These are phyloP conservation scores for Candida peoriensis DNA, from an alignment of 805 yeast genomes.

Conservation along the genomic window DNA sequence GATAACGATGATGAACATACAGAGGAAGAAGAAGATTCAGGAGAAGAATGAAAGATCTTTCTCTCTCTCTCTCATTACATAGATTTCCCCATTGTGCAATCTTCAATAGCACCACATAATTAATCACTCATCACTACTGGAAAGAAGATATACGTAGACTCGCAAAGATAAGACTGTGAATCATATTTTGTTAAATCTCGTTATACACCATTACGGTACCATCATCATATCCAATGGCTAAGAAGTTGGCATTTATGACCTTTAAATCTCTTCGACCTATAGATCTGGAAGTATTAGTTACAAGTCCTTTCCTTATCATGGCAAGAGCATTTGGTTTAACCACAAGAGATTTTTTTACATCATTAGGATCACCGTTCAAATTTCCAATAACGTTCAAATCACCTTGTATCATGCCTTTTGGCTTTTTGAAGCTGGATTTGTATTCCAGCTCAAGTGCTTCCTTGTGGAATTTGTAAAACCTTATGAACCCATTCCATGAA, in stretches of 20 bases:
- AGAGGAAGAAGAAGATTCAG: neutral
- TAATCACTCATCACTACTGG: no score
- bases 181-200: constrained; percentile 1
- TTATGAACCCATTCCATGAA: constrained; percentile 49
- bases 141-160: no score
- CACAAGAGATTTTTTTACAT: constrained; percentile 21
- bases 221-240: constrained; percentile 51
- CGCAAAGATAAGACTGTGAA: neutral
- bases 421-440: constrained; percentile 20
- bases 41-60: no score
- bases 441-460: constrained; percentile 9
- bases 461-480: constrained; percentile 27
- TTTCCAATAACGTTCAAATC: constrained; percentile 24
- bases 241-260: constrained; percentile 19
- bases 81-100: no score
- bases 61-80: no score
- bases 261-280: constrained; percentile 21
- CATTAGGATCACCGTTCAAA: constrained; percentile 21
- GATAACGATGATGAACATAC: neutral
- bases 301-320: constrained; percentile 4
- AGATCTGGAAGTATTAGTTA: neutral
- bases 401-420: constrained; percentile 21
- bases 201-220: constrained; percentile 43
- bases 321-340: constrained; percentile 28
- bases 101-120: no score